Conservation (phyloP, 371 early-diverging fungal genomes). For the Mucor indicus region DNA sequence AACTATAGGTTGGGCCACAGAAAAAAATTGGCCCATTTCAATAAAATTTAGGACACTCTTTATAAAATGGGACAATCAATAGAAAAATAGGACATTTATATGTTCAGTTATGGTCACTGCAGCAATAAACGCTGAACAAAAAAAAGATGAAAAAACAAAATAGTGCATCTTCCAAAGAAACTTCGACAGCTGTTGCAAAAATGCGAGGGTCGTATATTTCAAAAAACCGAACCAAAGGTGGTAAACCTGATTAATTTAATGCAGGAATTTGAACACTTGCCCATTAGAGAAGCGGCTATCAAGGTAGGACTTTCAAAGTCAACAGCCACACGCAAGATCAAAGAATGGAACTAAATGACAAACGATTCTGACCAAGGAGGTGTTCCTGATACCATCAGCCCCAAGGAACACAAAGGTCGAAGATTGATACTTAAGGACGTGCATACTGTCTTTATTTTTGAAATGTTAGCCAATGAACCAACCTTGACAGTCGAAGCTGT, state of each 20-base stretch:
- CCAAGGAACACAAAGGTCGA: conserved; percentile 4
- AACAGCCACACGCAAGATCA: conserved; percentile 5
- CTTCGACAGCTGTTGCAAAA: not conserved
- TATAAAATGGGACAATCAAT: no score
- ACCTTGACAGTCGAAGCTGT: conserved; percentile 12
- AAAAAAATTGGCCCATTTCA: no score
- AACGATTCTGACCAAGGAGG: not conserved
- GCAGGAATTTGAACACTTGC: conserved; percentile 5
- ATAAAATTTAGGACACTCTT: no score
- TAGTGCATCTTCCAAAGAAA: not conserved
- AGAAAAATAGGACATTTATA: no score
- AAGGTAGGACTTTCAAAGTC: conserved; percentile 11
- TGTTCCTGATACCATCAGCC: conserved; percentile 8
- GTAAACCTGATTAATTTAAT: conserved; percentile 6
- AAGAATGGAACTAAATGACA: conserved; percentile 7
- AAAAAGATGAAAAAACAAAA: conserved; percentile 4
- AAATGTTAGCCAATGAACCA: conserved; percentile 6
- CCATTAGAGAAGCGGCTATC: not conserved
- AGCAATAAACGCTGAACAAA: conserved; percentile 6
- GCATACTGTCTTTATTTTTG: conserved; percentile 13
- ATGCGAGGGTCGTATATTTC: conserved; percentile 6
- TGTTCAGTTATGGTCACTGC: no score
- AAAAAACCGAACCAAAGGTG: conserved; percentile 8
- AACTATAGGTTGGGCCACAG: no score
- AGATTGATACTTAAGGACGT: conserved; percentile 1